Evolutionary conservation across 202 grass and related monocot species (phyloP), one percentile per base, ranked within the genome.

Genomic region (Dendrocalamus latiflorus): DNA sequence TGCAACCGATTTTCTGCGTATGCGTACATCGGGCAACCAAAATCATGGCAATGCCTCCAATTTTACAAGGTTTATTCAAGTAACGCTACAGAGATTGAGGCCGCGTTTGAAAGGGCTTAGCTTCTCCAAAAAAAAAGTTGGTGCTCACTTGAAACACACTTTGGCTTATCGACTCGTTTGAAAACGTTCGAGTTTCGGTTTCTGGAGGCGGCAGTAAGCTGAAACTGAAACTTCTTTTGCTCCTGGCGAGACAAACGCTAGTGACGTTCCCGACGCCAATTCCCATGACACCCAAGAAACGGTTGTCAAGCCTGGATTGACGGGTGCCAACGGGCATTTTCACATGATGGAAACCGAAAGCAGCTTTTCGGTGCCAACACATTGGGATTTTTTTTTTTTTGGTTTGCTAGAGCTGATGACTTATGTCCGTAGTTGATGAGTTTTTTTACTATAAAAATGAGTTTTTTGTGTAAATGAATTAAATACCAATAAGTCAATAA

Each of bases 261-360:
- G 67, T 80, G 67, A 79, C 38, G 67, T 13, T 45, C 21, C 41
- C 25, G 25, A 28, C 9, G 59, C 25, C 47, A 42, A 15, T 66
- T 57, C 84, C 84, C 62, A 74, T 0, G 58, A 13, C 36, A 47
- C 58, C 65, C 8, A 11, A 20, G 45, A 39, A 44, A 1, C 81
- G 59, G 74, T 16, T 80, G 86, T 68, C 75, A 59, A 63, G 81
- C 53, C 63, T 44, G 81, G 70, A 74, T 74, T 68, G 59, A 75
- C 50, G 60, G 58, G 12, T 43, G 69, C 33, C 33, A 33, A 33
- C 4, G 0, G 33, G 4, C 33, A 0, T 64, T 75, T 81, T 56
- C 76, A 85, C 81, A 80, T 70, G 76, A 18, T 54, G 30, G 56
- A 34, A 11, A 1, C 44, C 43, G 16, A 77, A 69, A 39, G 74